Evolutionary conservation across 1,139 yeast genomes (phyloP).

Genomic region (Nadsonia commutata): DNA sequence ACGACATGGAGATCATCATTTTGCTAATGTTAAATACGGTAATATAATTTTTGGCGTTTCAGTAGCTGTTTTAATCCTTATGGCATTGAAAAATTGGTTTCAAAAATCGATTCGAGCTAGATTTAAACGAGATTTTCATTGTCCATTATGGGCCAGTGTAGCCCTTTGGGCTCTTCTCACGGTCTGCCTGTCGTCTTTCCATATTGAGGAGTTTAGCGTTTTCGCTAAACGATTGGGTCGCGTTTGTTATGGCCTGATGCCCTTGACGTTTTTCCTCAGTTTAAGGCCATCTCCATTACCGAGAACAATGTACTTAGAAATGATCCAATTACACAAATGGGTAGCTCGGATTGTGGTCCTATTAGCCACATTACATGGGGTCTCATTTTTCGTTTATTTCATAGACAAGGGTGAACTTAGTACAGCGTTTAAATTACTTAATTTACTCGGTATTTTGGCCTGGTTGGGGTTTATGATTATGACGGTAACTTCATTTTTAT

Average conservation of each 20-base stretch:
- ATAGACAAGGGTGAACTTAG: slow-evolving; percentile 20
- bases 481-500: slow-evolving; percentile 39
- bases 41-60: slow-evolving; percentile 29
- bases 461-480: slow-evolving; percentile 31
- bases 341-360: slow-evolving; percentile 48
- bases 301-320: slow-evolving; percentile 38
- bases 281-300: slow-evolving; percentile 48
- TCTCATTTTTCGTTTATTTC: slow-evolving; percentile 41
- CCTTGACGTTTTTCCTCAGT: slow-evolving; percentile 46
- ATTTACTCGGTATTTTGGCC: slow-evolving; percentile 49
- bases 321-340: slow-evolving; percentile 66
- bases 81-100: slow-evolving; percentile 16
- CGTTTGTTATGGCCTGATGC: slow-evolving; percentile 48
- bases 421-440: slow-evolving; percentile 33
- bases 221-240: slow-evolving; percentile 32
- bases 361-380: slow-evolving; percentile 40
- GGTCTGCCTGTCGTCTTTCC: slow-evolving; percentile 11
- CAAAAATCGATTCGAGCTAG: slow-evolving; percentile 19
- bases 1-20: slow-evolving; percentile 22
- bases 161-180: slow-evolving; percentile 25
- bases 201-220: slow-evolving; percentile 11
- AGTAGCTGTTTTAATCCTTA: slow-evolving; percentile 16
- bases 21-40: slow-evolving; percentile 33
- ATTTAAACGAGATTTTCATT: slow-evolving; percentile 11
- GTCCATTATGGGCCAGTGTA: slow-evolving; percentile 23